Evolutionary conservation across 352 stramenopile genomes (phyloP), one percentile per base, ranked within the genome.

Genomic region (Pythium periplocum): DNA sequence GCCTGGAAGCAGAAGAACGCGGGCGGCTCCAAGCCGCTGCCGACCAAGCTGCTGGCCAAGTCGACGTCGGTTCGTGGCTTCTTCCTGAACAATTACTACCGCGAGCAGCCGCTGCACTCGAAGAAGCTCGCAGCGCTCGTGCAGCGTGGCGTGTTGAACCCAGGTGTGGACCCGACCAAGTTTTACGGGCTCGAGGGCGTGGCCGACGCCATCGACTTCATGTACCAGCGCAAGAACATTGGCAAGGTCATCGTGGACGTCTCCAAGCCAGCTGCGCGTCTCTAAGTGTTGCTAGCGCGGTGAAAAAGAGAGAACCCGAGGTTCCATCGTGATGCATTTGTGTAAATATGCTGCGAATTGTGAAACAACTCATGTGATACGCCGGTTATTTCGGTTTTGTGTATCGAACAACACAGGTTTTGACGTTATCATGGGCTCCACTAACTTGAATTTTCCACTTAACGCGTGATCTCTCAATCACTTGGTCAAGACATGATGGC

Each of bases 191-290:
- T 90, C 30, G 61, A 83, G 40, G 68, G 73, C 48, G 60, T 92
- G 9, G 39, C 65, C 0, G 68, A 71, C 12, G 83, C 71, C 45
- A 84, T 92, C 57, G 71, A 71, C 40, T 45, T 75, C 58, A 72
- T 83, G 44, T 79, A 78, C 62, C 56, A 64, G 42, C 75, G 80
- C 59, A 78, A 87, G 51, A 87, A 86, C 45, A 90, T 87, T 45
- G 83, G 81, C 56, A 94, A 94, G 66, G 65, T 94, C 47, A 69
- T 90, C 40, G 78, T 93, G 43, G 45, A 69, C 3, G 44, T 69
- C 45, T 53, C 56, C 43, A 64, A 68, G 49, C 42, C 59, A 26
- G 38, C 31, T 11, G 57, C 57, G 34, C 57, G 57, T 40, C 57
- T 64, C 39, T 64, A 59, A 55, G 30, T 51, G 11, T n/a, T 26